phyloP scores from a whole-genome alignment of 441 rosid genomes.

The Syzygium malaccense region DNA sequence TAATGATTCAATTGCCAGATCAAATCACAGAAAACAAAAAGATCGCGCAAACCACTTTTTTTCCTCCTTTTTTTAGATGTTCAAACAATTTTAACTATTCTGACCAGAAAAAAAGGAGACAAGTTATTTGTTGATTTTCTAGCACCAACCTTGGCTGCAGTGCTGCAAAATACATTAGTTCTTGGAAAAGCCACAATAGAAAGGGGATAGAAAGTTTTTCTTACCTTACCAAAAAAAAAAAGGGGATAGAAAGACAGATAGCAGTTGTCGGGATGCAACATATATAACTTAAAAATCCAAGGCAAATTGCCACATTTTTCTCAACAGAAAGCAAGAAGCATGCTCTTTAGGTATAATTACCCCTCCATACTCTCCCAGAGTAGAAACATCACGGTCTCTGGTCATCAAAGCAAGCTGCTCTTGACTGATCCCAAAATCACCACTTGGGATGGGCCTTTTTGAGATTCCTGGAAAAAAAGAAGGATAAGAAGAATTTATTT shows the following conservation, averaged over 20 bases:
- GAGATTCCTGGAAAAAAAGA: conserved; percentile 26
- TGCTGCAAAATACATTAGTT: not conserved
- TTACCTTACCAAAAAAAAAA: too few relatives aligned
- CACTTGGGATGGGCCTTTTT: conserved; percentile 20
- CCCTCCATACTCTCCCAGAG: conserved; percentile 70
- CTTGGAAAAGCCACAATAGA: not conserved
- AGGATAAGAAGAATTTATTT: not conserved
- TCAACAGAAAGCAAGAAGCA: not conserved
- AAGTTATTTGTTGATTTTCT: not conserved
- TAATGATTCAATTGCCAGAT: conserved; percentile 17
- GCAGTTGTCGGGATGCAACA: not conserved
- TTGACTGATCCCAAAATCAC: conserved; percentile 60
- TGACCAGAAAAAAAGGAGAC: not conserved
- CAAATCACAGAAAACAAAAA: not conserved
- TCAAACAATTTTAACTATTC: not conserved
- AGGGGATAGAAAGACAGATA: not conserved
- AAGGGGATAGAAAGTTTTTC: not conserved
- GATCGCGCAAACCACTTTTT: not conserved
- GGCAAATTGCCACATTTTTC: not conserved
- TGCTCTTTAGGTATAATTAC: conserved; percentile 28
- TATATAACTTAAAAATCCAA: not conserved
- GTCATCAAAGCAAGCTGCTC: conserved; percentile 69
- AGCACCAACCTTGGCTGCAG: not conserved
- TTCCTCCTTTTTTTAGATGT: not conserved
- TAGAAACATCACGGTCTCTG: conserved; percentile 57